phyloP scores from a whole-genome alignment of 305 asterid genomes.

The Solanum hybrid region DNA sequence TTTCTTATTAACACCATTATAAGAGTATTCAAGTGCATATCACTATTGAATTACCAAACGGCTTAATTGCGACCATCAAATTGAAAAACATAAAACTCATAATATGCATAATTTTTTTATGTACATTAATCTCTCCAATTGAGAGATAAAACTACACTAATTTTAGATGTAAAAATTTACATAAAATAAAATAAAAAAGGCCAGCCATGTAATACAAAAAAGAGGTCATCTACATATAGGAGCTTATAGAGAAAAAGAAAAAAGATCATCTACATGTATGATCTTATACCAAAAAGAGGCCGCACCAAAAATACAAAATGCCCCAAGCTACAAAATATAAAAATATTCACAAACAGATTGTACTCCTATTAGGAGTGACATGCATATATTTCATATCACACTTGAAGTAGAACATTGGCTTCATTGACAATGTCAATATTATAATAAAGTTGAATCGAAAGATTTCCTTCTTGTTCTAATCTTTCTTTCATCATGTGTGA shows the following conservation, averaged over 20 bases:
- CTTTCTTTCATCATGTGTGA: no score
- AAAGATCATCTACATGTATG: neutral
- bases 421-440: no score
- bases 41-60: neutral
- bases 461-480: no score
- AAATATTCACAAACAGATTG: no score
- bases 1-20: neutral
- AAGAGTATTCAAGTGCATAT: neutral
- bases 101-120: neutral
- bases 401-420: no score
- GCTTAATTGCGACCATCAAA: neutral
- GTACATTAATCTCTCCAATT: neutral
- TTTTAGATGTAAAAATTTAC: neutral
- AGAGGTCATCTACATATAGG: neutral
- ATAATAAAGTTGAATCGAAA: no score
- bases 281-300: neutral
- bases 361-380: no score
- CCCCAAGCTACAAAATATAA: neutral
- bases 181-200: neutral
- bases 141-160: neutral
- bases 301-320: neutral
- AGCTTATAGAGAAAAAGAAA: no score
- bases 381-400: no score
- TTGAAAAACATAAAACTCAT: neutral
- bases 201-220: neutral